These are phyloP conservation scores for Pueraria montana DNA, from an alignment of 306 rosid genomes.

Conservation along the genomic window DNA sequence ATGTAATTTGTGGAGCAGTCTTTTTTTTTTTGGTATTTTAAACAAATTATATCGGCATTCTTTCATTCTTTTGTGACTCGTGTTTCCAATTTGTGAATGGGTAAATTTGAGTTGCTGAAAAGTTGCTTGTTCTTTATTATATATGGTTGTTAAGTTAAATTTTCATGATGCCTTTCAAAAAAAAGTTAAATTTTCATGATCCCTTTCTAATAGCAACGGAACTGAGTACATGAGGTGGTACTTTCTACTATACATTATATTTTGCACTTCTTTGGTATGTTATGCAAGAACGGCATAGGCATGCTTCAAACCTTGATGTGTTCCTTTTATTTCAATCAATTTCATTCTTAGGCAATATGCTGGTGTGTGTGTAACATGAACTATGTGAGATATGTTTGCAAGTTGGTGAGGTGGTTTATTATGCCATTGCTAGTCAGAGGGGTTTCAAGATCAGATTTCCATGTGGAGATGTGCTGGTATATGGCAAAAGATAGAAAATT, in stretches of 20 bases:
- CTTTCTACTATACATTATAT: neutral
- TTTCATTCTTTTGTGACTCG: conserved; percentile 23
- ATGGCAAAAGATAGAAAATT: too few species aligned
- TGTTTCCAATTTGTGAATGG: neutral
- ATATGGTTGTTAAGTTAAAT: neutral
- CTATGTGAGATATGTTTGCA: too few species aligned
- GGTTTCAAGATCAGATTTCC: too few species aligned
- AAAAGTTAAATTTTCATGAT: neutral
- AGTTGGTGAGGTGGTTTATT: too few species aligned
- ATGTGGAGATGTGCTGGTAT: too few species aligned
- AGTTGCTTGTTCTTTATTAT: neutral
- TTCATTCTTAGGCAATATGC: neutral
- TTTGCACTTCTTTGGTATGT: neutral
- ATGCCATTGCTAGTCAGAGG: too few species aligned
- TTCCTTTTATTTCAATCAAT: neutral
- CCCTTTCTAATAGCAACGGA: neutral
- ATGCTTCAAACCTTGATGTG: neutral
- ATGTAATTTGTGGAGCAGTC: conserved; percentile 42
- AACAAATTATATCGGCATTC: conserved; percentile 30
- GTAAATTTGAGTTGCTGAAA: neutral
- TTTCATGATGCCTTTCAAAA: neutral
- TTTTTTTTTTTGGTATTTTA: neutral
- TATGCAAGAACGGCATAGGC: neutral
- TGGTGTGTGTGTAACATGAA: too few species aligned
- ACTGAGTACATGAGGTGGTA: neutral